Evolutionary conservation across 179 eudicot species (phyloP).

Genomic region (Carnegiea gigantea): DNA sequence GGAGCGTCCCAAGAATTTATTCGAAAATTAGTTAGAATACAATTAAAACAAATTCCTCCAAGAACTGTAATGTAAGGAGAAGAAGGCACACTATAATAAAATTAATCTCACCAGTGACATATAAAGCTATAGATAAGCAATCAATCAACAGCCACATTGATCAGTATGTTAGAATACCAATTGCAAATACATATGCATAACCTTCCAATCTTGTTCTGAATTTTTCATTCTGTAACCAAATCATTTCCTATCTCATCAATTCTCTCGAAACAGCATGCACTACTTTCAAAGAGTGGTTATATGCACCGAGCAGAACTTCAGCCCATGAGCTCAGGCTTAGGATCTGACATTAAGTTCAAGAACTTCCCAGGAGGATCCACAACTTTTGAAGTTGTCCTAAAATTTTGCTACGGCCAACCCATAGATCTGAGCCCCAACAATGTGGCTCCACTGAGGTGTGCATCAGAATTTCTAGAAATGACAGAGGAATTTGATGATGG

Average conservation of each 20-base stretch:
- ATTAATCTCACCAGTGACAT: neutral
- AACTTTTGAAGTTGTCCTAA: constrained; percentile 44
- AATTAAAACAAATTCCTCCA: neutral
- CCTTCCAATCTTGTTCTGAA: neutral
- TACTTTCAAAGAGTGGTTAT: constrained; percentile 61
- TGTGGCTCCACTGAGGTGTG: constrained; percentile 52
- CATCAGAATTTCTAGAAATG: constrained; percentile 61
- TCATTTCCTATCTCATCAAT: neutral
- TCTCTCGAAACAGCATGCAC: constrained; percentile 47
- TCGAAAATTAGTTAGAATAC: neutral
- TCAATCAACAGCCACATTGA: neutral
- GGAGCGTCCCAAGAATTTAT: neutral
- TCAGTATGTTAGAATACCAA: neutral
- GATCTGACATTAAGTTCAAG: constrained; percentile 44
- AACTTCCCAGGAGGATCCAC: constrained; percentile 56
- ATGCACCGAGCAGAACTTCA: constrained; percentile 38
- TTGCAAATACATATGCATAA: neutral
- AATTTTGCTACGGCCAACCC: constrained; percentile 53
- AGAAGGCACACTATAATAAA: neutral
- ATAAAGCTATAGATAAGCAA: constrained; percentile 16
- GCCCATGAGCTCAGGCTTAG: constrained; percentile 29
- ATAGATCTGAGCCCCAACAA: constrained; percentile 46
- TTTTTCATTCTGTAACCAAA: constrained; percentile 3
- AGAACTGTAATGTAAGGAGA: neutral
- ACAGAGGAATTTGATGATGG: constrained; percentile 63